Conservation (phyloP, 2,329 filamentous ascomycete genomes). For the Ramularia endophylla region DNA sequence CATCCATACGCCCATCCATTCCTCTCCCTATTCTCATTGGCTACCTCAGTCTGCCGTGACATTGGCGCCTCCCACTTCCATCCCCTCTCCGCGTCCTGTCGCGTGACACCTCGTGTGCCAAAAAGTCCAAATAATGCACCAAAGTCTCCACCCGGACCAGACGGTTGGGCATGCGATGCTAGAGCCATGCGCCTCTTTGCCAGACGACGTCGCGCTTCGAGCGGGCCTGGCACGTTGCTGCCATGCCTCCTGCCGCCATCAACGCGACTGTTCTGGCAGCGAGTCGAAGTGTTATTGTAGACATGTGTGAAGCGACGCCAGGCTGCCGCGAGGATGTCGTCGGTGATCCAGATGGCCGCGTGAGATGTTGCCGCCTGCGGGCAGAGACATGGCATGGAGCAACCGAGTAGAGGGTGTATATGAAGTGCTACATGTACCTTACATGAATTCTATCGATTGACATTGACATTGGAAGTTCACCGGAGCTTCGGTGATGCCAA, state of each 20-base stretch:
- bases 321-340: constrained; percentile 48
- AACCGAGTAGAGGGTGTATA: constrained; percentile 7
- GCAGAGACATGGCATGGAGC: constrained; percentile 24
- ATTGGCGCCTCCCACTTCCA: constrained; percentile 23
- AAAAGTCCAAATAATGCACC: constrained; percentile 24
- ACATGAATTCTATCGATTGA: too few species aligned
- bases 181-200: constrained; percentile 51
- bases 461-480: background rate
- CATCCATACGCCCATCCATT: background rate
- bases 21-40: background rate
- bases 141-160: constrained; percentile 17
- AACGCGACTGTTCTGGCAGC: constrained; percentile 17
- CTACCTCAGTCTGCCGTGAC: constrained; percentile 4
- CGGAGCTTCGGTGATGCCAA: too few species aligned
- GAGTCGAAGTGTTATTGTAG: constrained; percentile 14
- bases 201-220: constrained; percentile 54
- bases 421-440: background rate
- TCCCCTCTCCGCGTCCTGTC: constrained; percentile 4
- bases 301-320: constrained; percentile 47
- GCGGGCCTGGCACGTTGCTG: constrained; percentile 56
- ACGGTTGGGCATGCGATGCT: constrained; percentile 9
- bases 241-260: constrained; percentile 43
- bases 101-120: too few species aligned
- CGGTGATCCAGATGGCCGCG: constrained; percentile 55
- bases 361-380: constrained; percentile 15